Evolutionary conservation across 2,329 filamentous ascomycete species (phyloP).

Genomic region (Knufia fluminis): DNA sequence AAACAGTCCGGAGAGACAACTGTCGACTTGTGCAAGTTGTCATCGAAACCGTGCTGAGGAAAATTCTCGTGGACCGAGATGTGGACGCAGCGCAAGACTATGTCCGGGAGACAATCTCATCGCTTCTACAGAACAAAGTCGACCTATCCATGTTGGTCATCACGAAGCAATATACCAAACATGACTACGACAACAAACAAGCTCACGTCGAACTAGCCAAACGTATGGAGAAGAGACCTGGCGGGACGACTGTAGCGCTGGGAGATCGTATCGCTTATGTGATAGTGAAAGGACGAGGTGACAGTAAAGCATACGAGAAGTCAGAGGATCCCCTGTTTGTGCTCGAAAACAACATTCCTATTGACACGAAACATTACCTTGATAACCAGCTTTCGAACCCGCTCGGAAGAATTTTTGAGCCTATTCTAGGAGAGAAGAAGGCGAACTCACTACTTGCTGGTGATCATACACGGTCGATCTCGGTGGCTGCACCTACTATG

Average conservation of each 20-base stretch:
- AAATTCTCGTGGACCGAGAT: constrained; percentile 91
- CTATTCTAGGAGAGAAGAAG: constrained; percentile 89
- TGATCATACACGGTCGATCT: constrained; percentile 89
- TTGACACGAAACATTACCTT: constrained; percentile 96
- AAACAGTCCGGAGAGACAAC: constrained; percentile 94
- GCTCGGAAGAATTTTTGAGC: constrained; percentile 89
- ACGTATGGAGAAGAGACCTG: constrained; percentile 93
- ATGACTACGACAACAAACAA: constrained; percentile 82
- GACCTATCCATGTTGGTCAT: constrained; percentile 99
- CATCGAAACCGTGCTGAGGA: constrained; percentile 90
- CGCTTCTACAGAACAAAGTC: constrained; percentile 91
- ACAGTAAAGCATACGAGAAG: constrained; percentile 91
- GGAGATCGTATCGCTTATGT: constrained; percentile 97
- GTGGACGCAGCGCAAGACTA: constrained; percentile 87
- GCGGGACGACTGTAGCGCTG: constrained; percentile 81
- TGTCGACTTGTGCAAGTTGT: constrained; percentile 92
- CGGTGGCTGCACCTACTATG: constrained; percentile 80
- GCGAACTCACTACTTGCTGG: constrained; percentile 77
- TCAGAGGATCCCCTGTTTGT: constrained; percentile 97
- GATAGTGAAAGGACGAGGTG: constrained; percentile 83
- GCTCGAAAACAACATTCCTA: constrained; percentile 92
- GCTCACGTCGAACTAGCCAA: constrained; percentile 92
- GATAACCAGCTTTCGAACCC: constrained; percentile 98
- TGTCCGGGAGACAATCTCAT: constrained; percentile 91
- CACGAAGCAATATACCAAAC: constrained; percentile 90